Percentiles rank a stretch among this genome's conserved stretches.
Conservation (phyloP, 495 filamentous ascomycete genomes). For the Xylaria cubensis region DNA sequence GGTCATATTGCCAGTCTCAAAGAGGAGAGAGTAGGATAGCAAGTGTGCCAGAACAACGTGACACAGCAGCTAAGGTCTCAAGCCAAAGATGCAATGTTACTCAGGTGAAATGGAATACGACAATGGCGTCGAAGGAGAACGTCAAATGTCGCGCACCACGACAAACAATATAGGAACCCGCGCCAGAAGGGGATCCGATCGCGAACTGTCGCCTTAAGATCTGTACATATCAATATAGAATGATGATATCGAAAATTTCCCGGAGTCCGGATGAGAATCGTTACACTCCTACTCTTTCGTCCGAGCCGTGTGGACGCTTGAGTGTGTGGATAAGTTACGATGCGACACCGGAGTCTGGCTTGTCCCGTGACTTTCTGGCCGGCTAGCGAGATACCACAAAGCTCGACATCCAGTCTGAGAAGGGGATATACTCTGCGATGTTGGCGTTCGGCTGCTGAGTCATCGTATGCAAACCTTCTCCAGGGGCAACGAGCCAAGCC, state of each 20-base stretch:
- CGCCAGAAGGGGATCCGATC: slow-evolving; percentile 9
- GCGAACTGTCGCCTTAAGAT: slow-evolving; percentile 20
- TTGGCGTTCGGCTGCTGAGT: slow-evolving; percentile 22
- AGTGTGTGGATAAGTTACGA: neutral
- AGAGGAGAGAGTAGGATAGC: neutral
- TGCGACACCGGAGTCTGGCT: slow-evolving; percentile 21
- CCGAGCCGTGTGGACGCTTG: slow-evolving; percentile 8
- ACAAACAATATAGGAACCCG: neutral
- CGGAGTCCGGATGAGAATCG: slow-evolving; percentile 12
- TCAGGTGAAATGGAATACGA: neutral
- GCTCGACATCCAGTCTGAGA: neutral
- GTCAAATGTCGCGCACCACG: neutral
- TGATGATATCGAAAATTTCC: slow-evolving; percentile 15
- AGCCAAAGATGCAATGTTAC: slow-evolving; percentile 10
- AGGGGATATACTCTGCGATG: slow-evolving; percentile 23
- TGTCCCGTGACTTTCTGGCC: slow-evolving; percentile 7
- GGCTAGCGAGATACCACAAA: slow-evolving; percentile 4
- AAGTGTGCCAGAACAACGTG: neutral
- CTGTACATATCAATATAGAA: slow-evolving; percentile 9
- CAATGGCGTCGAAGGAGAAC: slow-evolving; percentile 9
- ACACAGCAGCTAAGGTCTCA: slow-evolving; percentile 16
- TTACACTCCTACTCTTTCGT: neutral
- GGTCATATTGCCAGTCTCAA: neutral
- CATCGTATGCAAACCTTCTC: neutral
- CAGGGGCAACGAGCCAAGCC: neutral